phyloP scores from a whole-genome alignment of 345 rosid genomes.

The Anastatica hierochuntica region DNA sequence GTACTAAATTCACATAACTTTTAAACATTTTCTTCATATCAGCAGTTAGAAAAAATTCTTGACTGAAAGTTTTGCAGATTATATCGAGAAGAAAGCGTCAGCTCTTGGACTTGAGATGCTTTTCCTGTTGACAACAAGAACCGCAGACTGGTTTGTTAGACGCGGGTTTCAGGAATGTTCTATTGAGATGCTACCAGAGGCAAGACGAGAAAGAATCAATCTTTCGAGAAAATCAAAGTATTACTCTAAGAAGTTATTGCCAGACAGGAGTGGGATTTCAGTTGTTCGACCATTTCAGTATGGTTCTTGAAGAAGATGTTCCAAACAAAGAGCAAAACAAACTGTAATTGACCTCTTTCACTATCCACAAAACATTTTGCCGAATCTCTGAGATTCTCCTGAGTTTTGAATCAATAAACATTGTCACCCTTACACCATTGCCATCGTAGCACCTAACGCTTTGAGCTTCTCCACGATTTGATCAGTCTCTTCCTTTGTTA shows the following conservation, averaged over 20 bases:
- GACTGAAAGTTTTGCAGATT: conserved; percentile 46
- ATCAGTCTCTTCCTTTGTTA: too few relatives aligned
- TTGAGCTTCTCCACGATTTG: too few relatives aligned
- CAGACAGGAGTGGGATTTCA: conserved; percentile 68
- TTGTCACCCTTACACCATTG: too few relatives aligned
- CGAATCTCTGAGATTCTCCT: too few relatives aligned
- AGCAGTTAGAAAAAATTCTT: neutral
- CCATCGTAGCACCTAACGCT: too few relatives aligned
- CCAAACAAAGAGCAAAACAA: too few relatives aligned
- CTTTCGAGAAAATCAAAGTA: conserved; percentile 73
- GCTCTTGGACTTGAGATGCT: conserved; percentile 61
- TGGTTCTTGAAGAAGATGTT: neutral
- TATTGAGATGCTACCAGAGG: conserved; percentile 58
- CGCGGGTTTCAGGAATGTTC: conserved; percentile 78
- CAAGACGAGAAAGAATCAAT: conserved; percentile 64
- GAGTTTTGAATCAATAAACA: too few relatives aligned
- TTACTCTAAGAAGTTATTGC: conserved; percentile 65
- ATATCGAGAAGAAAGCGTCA: conserved; percentile 78
- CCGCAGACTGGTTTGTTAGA: conserved; percentile 84
- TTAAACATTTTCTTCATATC: neutral
- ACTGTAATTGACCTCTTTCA: too few relatives aligned
- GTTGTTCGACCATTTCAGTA: conserved; percentile 22
- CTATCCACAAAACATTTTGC: too few relatives aligned
- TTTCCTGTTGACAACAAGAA: conserved; percentile 78
- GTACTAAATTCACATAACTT: conserved; percentile 28